These are phyloP conservation scores for Diplosphaera chodatii DNA, from an alignment of 139 green algal species.

Conservation along the genomic window DNA sequence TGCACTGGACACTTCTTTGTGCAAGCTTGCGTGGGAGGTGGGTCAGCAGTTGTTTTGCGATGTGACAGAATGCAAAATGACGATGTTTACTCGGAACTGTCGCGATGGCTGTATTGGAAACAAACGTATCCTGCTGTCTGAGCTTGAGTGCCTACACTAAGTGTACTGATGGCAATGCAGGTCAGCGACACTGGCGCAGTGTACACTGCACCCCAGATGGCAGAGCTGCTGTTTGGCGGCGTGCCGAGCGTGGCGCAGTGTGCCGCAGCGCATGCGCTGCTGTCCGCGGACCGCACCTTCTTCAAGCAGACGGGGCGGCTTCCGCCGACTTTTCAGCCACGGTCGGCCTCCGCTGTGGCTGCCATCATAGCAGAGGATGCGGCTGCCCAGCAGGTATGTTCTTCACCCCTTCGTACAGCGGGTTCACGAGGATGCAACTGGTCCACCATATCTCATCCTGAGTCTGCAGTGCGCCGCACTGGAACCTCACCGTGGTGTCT, in stretches of 20 bases:
- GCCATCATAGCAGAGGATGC: slow-evolving; percentile 8
- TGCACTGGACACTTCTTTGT: slow-evolving; percentile 25
- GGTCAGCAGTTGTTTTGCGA: too few species aligned
- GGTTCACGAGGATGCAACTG: too few species aligned
- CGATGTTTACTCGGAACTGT: too few species aligned
- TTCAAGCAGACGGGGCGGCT: slow-evolving; percentile 50
- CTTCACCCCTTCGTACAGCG: too few species aligned
- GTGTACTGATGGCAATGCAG: background rate
- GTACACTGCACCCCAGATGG: slow-evolving; percentile 23
- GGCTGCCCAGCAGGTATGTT: slow-evolving; percentile 9
- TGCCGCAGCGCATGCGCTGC: slow-evolving; percentile 50
- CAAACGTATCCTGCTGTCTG: too few species aligned
- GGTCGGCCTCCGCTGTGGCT: slow-evolving; percentile 15
- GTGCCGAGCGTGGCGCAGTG: background rate
- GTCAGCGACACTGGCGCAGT: slow-evolving; percentile 2
- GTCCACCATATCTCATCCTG: too few species aligned
- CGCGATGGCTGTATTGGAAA: too few species aligned
- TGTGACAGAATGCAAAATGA: too few species aligned
- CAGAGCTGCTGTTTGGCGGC: slow-evolving; percentile 25
- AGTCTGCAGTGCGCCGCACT: too few species aligned
- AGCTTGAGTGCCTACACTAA: too few species aligned
- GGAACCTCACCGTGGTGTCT: too few species aligned
- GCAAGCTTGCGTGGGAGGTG: slow-evolving; percentile 43
- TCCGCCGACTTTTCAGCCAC: slow-evolving; percentile 26
- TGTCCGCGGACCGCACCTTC: slow-evolving; percentile 50